These are phyloP conservation scores for Entomortierella chlamydospora DNA, from an alignment of 192 early-diverging fungal species.

Conservation along the genomic window DNA sequence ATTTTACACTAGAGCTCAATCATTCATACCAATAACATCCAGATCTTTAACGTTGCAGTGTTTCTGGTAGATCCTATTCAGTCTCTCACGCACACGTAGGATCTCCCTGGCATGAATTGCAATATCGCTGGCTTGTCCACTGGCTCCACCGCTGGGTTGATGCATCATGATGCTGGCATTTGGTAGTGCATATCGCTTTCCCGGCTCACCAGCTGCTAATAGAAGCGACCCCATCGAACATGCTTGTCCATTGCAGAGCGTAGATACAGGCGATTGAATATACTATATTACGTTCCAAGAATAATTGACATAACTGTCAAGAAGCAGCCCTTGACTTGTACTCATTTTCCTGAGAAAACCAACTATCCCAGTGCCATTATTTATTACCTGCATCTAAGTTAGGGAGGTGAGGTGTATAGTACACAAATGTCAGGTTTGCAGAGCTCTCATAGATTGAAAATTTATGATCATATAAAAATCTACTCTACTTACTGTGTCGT, in stretches of 20 bases:
- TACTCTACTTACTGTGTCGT: slow-evolving; percentile 76
- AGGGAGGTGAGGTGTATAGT: background rate
- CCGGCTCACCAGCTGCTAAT: slow-evolving; percentile 89
- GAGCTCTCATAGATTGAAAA: background rate
- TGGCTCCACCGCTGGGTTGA: slow-evolving; percentile 95
- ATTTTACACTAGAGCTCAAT: no score
- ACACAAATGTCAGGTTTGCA: no score
- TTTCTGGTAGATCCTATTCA: slow-evolving; percentile 88
- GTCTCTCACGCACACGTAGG: slow-evolving; percentile 80
- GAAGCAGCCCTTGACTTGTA: no score
- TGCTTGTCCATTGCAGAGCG: slow-evolving; percentile 96
- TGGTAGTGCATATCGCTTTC: slow-evolving; percentile 87
- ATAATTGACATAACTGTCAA: no score
- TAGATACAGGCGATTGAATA: slow-evolving; percentile 91
- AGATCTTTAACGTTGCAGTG: slow-evolving; percentile 87
- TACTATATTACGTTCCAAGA: no score
- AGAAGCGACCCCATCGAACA: slow-evolving; percentile 98
- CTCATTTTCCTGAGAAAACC: no score
- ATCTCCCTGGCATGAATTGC: slow-evolving; percentile 98
- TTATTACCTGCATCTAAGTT: slow-evolving; percentile 55
- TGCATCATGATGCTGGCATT: slow-evolving; percentile 98
- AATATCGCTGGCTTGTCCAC: slow-evolving; percentile 96
- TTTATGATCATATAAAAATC: background rate
- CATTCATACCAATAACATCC: slow-evolving; percentile 77
- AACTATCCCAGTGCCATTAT: no score